Percentiles rank a stretch among this genome's conserved stretches.
These are phyloP conservation scores for Trichoderma cornu-damae DNA, from an alignment of 2,329 filamentous ascomycete genomes.

Conservation along the genomic window DNA sequence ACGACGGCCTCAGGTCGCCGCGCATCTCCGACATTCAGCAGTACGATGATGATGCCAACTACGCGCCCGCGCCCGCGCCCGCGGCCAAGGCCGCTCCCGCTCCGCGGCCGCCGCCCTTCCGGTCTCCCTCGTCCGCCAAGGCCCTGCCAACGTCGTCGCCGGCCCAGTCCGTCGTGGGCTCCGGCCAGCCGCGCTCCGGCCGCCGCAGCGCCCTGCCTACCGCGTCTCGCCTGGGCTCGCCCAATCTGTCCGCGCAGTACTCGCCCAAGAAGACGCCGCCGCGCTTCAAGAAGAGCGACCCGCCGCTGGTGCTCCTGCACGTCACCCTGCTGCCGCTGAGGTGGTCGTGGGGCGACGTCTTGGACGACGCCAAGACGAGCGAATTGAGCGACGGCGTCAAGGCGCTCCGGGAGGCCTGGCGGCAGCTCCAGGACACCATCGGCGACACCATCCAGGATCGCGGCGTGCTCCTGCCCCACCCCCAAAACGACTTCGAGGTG, in stretches of 20 bases:
- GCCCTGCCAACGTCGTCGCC: conserved; percentile 69
- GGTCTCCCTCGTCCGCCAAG: conserved; percentile 63
- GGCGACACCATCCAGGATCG: conserved; percentile 68
- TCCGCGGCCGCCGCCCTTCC: conserved; percentile 59
- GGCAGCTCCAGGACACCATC: conserved; percentile 62
- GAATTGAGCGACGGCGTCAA: conserved; percentile 45
- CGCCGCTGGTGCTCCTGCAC: conserved; percentile 71
- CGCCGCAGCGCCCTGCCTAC: conserved; percentile 46
- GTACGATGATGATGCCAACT: conserved; percentile 42
- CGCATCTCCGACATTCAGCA: conserved; percentile 50
- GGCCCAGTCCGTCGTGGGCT: conserved; percentile 50
- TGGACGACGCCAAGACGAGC: conserved; percentile 40
- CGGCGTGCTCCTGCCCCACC: conserved; percentile 71
- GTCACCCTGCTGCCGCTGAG: conserved; percentile 68
- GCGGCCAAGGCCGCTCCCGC: conserved; percentile 50
- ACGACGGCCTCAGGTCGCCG: conserved; percentile 32
- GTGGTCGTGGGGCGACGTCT: conserved; percentile 57
- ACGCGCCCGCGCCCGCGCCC: too few species aligned
- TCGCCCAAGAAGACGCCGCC: conserved; percentile 55
- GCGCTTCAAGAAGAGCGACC: conserved; percentile 52
- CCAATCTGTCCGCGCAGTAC: conserved; percentile 46
- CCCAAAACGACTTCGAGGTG: conserved; percentile 72
- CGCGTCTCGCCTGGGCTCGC: conserved; percentile 54
- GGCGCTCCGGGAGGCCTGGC: conserved; percentile 57
- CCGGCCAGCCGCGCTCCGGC: conserved; percentile 52